Conservation (phyloP, 352 stramenopile genomes). For the Saprolegnia parasitica region DNA sequence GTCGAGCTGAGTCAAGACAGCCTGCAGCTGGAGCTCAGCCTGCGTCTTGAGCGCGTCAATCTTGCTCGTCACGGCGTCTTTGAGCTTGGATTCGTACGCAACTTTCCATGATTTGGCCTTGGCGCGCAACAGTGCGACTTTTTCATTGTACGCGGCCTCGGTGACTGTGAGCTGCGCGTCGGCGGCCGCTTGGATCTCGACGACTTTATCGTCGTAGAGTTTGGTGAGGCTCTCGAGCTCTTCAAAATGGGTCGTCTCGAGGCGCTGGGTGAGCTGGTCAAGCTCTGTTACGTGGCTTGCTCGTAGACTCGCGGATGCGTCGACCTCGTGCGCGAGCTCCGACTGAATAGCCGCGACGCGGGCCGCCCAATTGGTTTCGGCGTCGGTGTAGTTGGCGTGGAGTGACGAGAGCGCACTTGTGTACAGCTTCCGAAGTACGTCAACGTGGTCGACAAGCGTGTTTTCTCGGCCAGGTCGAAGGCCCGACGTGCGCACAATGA, state of each 20-base stretch:
- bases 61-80: slow-evolving; percentile 11
- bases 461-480: slow-evolving; percentile 26
- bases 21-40: slow-evolving; percentile 16
- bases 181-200: slow-evolving; percentile 24
- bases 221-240: slow-evolving; percentile 23
- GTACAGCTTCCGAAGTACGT: slow-evolving; percentile 3
- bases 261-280: background rate
- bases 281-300: slow-evolving; percentile 13
- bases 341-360: background rate
- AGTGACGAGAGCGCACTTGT: background rate
- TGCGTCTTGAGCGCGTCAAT: slow-evolving; percentile 19
- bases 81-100: slow-evolving; percentile 25
- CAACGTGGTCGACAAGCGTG: slow-evolving; percentile 24
- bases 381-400: background rate
- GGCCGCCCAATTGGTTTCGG: background rate
- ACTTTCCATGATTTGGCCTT: slow-evolving; percentile 24
- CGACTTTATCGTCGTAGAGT: slow-evolving; percentile 23
- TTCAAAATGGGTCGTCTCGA: slow-evolving; percentile 27
- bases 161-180: background rate
- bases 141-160: background rate
- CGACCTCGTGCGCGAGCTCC: background rate
- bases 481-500: slow-evolving; percentile 23
- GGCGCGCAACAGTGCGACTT: background rate
- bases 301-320: background rate
- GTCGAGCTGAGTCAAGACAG: slow-evolving; percentile 21